Evolutionary conservation across 495 filamentous ascomycete species (phyloP), one percentile per base, ranked within the genome.

Genomic region (Patellaria atrata): DNA sequence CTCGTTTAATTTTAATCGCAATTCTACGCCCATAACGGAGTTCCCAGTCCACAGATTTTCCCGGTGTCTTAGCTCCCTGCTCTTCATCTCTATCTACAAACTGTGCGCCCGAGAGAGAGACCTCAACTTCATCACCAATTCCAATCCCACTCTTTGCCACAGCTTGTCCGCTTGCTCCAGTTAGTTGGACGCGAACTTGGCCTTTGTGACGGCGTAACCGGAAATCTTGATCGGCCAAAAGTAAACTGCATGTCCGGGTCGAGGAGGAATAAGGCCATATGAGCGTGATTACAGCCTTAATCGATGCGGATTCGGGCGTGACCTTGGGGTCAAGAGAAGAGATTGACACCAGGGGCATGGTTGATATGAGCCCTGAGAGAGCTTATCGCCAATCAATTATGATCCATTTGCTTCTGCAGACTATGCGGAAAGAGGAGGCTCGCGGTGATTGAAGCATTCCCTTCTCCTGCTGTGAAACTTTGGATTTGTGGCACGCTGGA

Each of bases 251-350:
- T 7, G 72, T 74, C 24, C 66, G 64, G 5, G 67, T 75, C 10
- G 80, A 77, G 4, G 75, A 75, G 22, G 79, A 92, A 55, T 80
- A 97, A 0, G 89, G 89, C 87, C 89, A 94, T 28, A 84, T 71
- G 12, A 97, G 72, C 4, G 79, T 82, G 22, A 94, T 74, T 1
- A 82, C 63, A 10, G 76, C 85, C 33, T 60, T 56, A 18, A 84
- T 60, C n/a, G 57, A 27, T 35, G 23, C 60, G 45, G 32, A 38
- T 3, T 49, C 16, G 13, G 40, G 43, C 1, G 38, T n/a, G n/a
- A n/a, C n/a, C n/a, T n/a, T n/a, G n/a, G n/a, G n/a, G n/a, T n/a
- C n/a, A n/a, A n/a, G n/a, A n/a, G n/a, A n/a, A n/a, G n/a, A n/a
- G n/a, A n/a, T n/a, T n/a, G n/a, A n/a, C n/a, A n/a, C n/a, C n/a